A percentile compares a stretch with the other conserved stretches of the same genome.
These are phyloP conservation scores for Aspergillus indologenus DNA, from an alignment of 495 filamentous ascomycete genomes.

Conservation along the genomic window DNA sequence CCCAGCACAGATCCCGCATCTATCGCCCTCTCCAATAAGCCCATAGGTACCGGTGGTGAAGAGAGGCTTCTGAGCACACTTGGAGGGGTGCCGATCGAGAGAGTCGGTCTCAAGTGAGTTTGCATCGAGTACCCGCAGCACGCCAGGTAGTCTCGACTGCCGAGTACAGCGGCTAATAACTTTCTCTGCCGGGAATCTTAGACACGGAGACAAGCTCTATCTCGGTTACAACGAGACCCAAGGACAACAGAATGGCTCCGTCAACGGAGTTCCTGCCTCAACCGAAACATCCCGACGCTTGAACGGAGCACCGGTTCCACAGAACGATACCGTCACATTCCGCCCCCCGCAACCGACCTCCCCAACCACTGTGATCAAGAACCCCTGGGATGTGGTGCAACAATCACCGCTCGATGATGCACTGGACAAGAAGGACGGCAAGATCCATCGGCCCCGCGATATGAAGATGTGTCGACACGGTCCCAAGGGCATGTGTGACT, in stretches of 20 bases:
- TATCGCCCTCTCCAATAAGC: slow-evolving; percentile 77
- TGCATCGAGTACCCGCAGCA: not conserved
- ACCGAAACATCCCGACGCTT: slow-evolving; percentile 50
- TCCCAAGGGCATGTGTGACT: slow-evolving; percentile 97
- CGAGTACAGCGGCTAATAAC: slow-evolving; percentile 8
- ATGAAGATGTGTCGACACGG: slow-evolving; percentile 92
- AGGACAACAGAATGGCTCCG: slow-evolving; percentile 48
- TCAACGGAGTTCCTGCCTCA: slow-evolving; percentile 27
- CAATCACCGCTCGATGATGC: slow-evolving; percentile 83
- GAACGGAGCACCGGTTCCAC: slow-evolving; percentile 74
- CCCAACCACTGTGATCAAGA: slow-evolving; percentile 64
- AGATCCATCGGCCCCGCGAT: slow-evolving; percentile 76
- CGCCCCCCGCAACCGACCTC: slow-evolving; percentile 55
- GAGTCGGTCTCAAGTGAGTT: slow-evolving; percentile 68
- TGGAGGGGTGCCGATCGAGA: slow-evolving; percentile 60
- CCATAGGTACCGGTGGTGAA: slow-evolving; percentile 69
- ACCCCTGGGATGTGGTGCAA: slow-evolving; percentile 87
- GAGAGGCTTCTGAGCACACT: slow-evolving; percentile 67
- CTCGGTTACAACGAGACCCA: slow-evolving; percentile 66
- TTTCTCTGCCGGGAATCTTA: slow-evolving; percentile 28
- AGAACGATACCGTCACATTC: slow-evolving; percentile 63
- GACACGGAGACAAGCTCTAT: slow-evolving; percentile 89
- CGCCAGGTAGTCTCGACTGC: slow-evolving; percentile 16
- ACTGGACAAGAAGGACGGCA: slow-evolving; percentile 87
- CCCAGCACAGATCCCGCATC: slow-evolving; percentile 68